Conservation (phyloP, 805 yeast species). For the Wickerhamiella allomyrinae region DNA sequence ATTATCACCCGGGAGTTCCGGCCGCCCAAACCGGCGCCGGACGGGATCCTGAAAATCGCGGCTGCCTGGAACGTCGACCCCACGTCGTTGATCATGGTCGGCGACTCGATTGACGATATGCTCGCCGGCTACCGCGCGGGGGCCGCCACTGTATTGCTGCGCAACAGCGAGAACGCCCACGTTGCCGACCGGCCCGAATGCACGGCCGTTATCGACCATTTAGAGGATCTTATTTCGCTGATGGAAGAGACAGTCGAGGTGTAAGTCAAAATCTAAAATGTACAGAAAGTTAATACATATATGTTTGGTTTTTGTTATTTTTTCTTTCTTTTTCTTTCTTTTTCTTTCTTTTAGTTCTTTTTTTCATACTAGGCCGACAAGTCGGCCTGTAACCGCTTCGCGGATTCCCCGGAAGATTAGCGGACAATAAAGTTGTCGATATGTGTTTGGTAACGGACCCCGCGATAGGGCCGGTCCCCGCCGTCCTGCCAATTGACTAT, state of each 20-base stretch:
- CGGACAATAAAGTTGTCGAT: slow-evolving; percentile 41
- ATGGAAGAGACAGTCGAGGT: slow-evolving; percentile 3
- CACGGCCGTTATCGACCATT: slow-evolving; percentile 24
- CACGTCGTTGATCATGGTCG: slow-evolving; percentile 46
- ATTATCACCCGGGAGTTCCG: slow-evolving; percentile 45
- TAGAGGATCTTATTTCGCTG: slow-evolving; percentile 13
- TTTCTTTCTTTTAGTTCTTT: no score
- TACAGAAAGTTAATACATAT: no score
- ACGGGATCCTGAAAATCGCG: slow-evolving; percentile 45
- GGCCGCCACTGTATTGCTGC: slow-evolving; percentile 39
- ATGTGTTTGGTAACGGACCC: slow-evolving; percentile 66
- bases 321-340: no score
- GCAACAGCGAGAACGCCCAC: slow-evolving; percentile 36
- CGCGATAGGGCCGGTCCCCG: slow-evolving; percentile 68
- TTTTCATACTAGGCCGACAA: no score
- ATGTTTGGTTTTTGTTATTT: no score
- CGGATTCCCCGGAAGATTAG: no score
- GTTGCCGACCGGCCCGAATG: slow-evolving; percentile 28
- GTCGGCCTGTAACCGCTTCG: no score
- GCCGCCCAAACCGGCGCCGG: slow-evolving; percentile 59
- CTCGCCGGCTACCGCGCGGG: slow-evolving; percentile 52
- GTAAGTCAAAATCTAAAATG: no score
- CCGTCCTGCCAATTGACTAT: slow-evolving; percentile 42
- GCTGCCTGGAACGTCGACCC: slow-evolving; percentile 34
- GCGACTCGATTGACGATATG: slow-evolving; percentile 63